These are phyloP conservation scores for Aspergillus ustus DNA, from an alignment of 2,329 filamentous ascomycete genomes.

Conservation along the genomic window DNA sequence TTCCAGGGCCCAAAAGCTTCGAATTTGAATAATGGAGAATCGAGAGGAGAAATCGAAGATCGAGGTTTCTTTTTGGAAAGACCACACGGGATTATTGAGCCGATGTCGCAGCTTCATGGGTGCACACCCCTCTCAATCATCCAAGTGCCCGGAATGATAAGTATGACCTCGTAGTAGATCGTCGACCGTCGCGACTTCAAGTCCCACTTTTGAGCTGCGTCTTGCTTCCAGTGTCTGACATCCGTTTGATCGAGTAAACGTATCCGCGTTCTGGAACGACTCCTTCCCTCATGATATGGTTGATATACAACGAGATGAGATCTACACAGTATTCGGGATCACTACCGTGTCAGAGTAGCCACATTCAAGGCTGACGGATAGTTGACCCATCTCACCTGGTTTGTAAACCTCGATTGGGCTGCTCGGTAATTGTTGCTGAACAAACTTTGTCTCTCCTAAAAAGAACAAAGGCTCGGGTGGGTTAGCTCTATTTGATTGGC, in stretches of 20 bases:
- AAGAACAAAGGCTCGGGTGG: not conserved
- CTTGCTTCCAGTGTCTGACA: not conserved
- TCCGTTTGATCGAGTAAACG: not conserved
- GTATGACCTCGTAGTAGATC: not conserved
- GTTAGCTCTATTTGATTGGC: not conserved
- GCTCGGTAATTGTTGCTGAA: not conserved
- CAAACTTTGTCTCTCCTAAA: not conserved
- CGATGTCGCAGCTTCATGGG: constrained; percentile 9
- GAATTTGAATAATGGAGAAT: constrained; percentile 4
- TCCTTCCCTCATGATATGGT: not conserved
- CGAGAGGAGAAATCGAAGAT: not conserved
- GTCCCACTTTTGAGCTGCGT: not conserved
- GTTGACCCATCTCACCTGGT: not conserved
- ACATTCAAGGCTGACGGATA: not conserved
- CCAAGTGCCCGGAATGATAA: not conserved
- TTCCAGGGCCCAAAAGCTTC: not conserved
- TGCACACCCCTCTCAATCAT: not conserved
- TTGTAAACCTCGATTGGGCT: not conserved
- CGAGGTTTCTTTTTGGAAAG: constrained; percentile 1
- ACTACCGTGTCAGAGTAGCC: constrained; percentile 1
- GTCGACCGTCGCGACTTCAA: not conserved
- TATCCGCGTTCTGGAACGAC: not conserved
- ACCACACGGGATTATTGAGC: not conserved
- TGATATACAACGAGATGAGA: constrained; percentile 14
- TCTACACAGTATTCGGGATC: constrained; percentile 17